Conservation (phyloP, 768 basidiomycete species). For the Antrodiella citrinella region DNA sequence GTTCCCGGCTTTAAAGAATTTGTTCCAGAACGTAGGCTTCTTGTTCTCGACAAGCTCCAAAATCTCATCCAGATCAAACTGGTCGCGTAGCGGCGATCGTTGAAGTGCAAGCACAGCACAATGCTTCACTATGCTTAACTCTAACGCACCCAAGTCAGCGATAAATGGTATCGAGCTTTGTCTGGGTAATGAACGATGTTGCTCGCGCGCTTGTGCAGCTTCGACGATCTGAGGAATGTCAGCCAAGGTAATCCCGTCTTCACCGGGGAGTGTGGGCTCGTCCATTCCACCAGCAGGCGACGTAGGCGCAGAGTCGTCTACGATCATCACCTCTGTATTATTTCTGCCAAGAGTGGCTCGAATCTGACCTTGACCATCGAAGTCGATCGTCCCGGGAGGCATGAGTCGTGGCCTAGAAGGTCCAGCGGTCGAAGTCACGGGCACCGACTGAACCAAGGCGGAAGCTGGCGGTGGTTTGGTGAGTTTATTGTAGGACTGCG, state of each 20-base stretch:
- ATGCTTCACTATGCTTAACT: conserved; percentile 88
- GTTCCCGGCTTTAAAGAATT: conserved; percentile 76
- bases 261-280: conserved; percentile 50
- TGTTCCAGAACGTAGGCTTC: conserved; percentile 94
- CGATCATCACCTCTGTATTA: conserved; percentile 83
- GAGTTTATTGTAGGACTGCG: conserved; percentile 12
- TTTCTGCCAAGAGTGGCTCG: conserved; percentile 68
- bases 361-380: conserved; percentile 37
- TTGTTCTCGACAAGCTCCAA: conserved; percentile 87
- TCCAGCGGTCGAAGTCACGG: conserved; percentile 20
- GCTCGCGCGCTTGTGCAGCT: conserved; percentile 83
- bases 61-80: conserved; percentile 88
- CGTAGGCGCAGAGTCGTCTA: conserved; percentile 71
- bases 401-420: conserved; percentile 32
- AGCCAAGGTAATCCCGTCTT: conserved; percentile 86
- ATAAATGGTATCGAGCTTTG: conserved; percentile 77
- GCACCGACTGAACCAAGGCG: conserved; percentile 22
- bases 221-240: conserved; percentile 93
- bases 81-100: conserved; percentile 69
- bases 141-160: conserved; percentile 75
- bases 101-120: conserved; percentile 77
- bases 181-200: conserved; percentile 74
- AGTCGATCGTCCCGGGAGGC: conserved; percentile 26
- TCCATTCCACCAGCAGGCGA: conserved; percentile 56
- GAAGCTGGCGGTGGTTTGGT: conserved; percentile 18